Evolutionary conservation across 257 asterid genomes (phyloP).

Genomic region (Henckelia pumila): DNA sequence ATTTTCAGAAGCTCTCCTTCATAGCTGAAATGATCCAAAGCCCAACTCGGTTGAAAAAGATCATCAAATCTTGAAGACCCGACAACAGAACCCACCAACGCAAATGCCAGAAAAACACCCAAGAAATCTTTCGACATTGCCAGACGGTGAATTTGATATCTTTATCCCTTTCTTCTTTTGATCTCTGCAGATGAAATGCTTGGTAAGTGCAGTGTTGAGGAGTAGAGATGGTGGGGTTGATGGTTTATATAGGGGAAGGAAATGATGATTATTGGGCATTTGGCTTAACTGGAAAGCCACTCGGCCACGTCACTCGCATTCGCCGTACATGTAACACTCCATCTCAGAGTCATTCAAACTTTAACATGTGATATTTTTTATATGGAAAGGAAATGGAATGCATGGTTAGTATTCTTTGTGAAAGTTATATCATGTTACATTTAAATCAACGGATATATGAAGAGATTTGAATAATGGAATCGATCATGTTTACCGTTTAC

Average conservation of each 20-base stretch:
- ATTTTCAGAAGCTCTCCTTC: slow-evolving; percentile 67
- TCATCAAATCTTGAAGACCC: slow-evolving; percentile 52
- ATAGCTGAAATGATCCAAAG: slow-evolving; percentile 57
- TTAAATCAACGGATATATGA: too few species aligned
- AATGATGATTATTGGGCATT: neutral
- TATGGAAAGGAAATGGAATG: too few species aligned
- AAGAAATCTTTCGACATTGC: slow-evolving; percentile 21
- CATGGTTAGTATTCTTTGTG: too few species aligned
- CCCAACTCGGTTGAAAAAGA: slow-evolving; percentile 72
- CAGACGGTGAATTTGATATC: neutral
- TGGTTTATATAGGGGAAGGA: slow-evolving; percentile 7
- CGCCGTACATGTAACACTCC: slow-evolving; percentile 27
- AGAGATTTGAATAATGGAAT: too few species aligned
- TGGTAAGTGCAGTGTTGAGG: neutral
- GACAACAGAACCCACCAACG: slow-evolving; percentile 32
- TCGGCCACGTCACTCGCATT: slow-evolving; percentile 36
- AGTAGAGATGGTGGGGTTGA: neutral
- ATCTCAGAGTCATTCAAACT: slow-evolving; percentile 44
- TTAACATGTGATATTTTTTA: too few species aligned
- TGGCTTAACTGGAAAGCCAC: slow-evolving; percentile 56
- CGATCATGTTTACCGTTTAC: too few species aligned
- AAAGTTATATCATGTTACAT: too few species aligned
- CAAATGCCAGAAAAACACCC: slow-evolving; percentile 23
- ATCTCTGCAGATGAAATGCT: too few species aligned
- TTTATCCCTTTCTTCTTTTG: neutral